Base-by-base conservation (phyloP, 176 grass and related monocot species). In the Elaeis guineensis region DNA sequence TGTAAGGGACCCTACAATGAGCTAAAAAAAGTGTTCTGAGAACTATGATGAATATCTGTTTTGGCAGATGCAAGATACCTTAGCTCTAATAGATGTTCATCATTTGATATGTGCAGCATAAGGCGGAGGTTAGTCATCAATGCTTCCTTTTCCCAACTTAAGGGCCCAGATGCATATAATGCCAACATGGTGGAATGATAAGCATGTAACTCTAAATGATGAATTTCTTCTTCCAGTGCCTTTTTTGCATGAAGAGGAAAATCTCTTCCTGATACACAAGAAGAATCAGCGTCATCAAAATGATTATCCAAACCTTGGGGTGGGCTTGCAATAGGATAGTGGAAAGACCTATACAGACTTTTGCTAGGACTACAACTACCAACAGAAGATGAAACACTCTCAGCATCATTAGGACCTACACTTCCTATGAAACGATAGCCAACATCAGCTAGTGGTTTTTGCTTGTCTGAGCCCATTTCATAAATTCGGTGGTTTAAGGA, bases 101-200 rank as follows among this genome's bases (percentile, higher is more conserved):
- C 74, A 68, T 69, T 76, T 16, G 86, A 84, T 65, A 95, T 70
- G 35, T 95, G 63, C 39, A 95, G 81, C 0, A 51, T 66, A 62
- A 67, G 49, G 17, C 90, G 90, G 7, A 95, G 70, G 60, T 90
- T 57, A 12, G 60, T 74, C 52, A 95, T 75, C 55, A 90, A 55
- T 8, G 62, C 86, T 58, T 69, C 75, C 75, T 84, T 78, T 73
- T 78, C 67, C 90, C 86, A 95, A 32, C 63, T 87, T 16, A 95
- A 53, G 55, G 56, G 48, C 3, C 86, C 83, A 14, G 69, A 74
- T 4, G 79, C 80, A 67, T 87, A 72, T 52, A 95, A 83, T 49
- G 71, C 86, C 75, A 53, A 63, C 71, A 81, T 76, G 17, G 79
- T 79, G 17, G 60, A 23, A 5, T 9, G 21, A 65, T 95, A 95